Evolutionary conservation across 257 asterid species (phyloP).

Genomic region (Rubia yunnanensis): DNA sequence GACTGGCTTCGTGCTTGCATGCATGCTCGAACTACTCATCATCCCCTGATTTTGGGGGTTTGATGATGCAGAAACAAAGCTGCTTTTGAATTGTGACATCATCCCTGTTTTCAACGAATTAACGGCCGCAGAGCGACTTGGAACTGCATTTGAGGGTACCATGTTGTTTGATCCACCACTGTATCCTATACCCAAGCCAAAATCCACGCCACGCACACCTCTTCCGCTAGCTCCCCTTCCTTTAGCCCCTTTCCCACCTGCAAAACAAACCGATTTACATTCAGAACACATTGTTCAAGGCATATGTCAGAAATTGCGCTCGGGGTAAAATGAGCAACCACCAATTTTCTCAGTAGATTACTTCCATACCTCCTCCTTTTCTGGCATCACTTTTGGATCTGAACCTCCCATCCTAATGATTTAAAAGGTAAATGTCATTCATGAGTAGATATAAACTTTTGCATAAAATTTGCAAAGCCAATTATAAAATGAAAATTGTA

Average conservation of each 20-base stretch:
- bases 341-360: too few species aligned
- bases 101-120: conserved; percentile 62
- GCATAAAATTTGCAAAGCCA: conserved; percentile 8
- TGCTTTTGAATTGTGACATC: conserved; percentile 81
- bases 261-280: conserved; percentile 11
- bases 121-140: conserved; percentile 60
- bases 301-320: neutral
- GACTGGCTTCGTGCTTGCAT: conserved; percentile 42
- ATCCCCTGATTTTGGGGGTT: conserved; percentile 54
- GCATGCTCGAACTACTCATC: conserved; percentile 31
- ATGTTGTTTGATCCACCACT: conserved; percentile 43
- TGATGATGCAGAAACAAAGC: conserved; percentile 82
- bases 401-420: conserved; percentile 88
- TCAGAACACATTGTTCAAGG: neutral
- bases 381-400: conserved; percentile 97
- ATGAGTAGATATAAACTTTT: conserved; percentile 13
- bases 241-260: conserved; percentile 90
- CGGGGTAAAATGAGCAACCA: neutral
- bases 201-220: conserved; percentile 97
- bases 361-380: conserved; percentile 98
- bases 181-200: conserved; percentile 91
- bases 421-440: conserved; percentile 33
- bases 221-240: conserved; percentile 73
- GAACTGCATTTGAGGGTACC: conserved; percentile 32
- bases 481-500: neutral